phyloP scores from a whole-genome alignment of 805 yeast species.

The Saccharomycopsis sp. region DNA sequence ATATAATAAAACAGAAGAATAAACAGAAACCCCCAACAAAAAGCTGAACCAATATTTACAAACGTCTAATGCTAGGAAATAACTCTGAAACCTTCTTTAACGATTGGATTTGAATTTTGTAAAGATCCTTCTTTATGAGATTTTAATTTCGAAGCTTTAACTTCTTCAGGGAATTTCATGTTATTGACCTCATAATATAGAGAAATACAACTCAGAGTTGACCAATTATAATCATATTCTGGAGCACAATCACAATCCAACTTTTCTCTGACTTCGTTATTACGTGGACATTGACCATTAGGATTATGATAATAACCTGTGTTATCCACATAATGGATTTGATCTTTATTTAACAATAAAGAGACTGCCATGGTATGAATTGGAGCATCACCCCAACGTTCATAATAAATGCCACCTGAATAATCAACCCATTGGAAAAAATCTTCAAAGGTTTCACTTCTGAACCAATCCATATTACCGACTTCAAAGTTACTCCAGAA shows the following conservation, averaged over 20 bases:
- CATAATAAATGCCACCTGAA: conserved; percentile 45
- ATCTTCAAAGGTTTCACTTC: conserved; percentile 34
- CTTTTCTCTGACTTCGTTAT: conserved; percentile 31
- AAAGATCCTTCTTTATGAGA: conserved; percentile 9
- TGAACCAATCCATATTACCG: conserved; percentile 39
- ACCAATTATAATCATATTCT: conserved; percentile 40
- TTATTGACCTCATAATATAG: conserved; percentile 31
- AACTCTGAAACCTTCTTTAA: conserved; percentile 7
- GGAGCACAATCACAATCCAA: conserved; percentile 44
- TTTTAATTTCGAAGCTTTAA: conserved; percentile 17
- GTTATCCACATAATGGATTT: conserved; percentile 32
- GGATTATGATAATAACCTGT: conserved; percentile 49
- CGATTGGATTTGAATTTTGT: conserved; percentile 15
- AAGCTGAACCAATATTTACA: neutral
- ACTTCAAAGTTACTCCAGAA: conserved; percentile 60
- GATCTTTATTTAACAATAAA: conserved; percentile 23
- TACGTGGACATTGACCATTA: conserved; percentile 51
- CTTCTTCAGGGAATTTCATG: conserved; percentile 24
- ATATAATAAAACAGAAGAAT: too few relatives aligned
- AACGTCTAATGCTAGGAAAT: neutral
- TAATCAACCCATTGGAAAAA: conserved; percentile 37
- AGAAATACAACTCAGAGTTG: conserved; percentile 37
- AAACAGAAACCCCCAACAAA: too few relatives aligned
- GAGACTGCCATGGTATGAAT: conserved; percentile 37
- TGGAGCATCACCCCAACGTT: conserved; percentile 56